These are phyloP conservation scores for Physcomitrium patens DNA, from an alignment of 225 moss, liverwort and hornwort genomes.

Conservation along the genomic window DNA sequence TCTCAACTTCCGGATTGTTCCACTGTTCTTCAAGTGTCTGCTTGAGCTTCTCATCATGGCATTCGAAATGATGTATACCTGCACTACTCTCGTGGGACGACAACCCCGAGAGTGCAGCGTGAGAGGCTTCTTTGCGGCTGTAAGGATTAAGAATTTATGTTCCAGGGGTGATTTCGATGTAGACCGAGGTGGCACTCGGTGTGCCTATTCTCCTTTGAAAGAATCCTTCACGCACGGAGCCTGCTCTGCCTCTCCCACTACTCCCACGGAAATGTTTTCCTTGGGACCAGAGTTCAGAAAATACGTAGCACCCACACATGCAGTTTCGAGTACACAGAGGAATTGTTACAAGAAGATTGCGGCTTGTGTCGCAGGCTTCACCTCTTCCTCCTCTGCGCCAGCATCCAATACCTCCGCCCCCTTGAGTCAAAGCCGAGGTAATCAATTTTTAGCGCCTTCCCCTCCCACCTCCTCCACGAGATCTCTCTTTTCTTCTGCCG, in stretches of 20 bases:
- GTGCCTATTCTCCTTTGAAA: constrained; percentile 35
- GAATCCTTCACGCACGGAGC: constrained; percentile 45
- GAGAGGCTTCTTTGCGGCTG: constrained; percentile 40
- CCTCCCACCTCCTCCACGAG: constrained; percentile 26
- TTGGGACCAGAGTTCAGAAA: constrained; percentile 29
- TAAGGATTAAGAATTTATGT: constrained; percentile 36
- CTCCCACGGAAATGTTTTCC: constrained; percentile 48
- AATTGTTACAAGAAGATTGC: constrained; percentile 52
- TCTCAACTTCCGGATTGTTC: constrained; percentile 30
- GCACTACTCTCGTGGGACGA: constrained; percentile 45
- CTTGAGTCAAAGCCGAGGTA: constrained; percentile 25
- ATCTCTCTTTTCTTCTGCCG: constrained; percentile 44
- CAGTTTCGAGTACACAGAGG: constrained; percentile 23
- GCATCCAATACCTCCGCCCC: constrained; percentile 29
- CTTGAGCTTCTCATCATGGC: constrained; percentile 50
- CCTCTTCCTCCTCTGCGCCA: constrained; percentile 23
- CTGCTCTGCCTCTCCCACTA: constrained; percentile 45
- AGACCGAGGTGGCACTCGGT: constrained; percentile 38
- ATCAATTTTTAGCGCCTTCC: background rate
- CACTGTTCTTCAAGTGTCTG: constrained; percentile 43
- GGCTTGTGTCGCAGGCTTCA: constrained; percentile 48
- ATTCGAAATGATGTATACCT: constrained; percentile 39
- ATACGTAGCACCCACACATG: constrained; percentile 30
- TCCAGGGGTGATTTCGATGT: constrained; percentile 26
- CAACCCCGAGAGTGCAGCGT: constrained; percentile 41